phyloP scores from a whole-genome alignment of 371 early-diverging fungal species.

The Globomyces sp. region DNA sequence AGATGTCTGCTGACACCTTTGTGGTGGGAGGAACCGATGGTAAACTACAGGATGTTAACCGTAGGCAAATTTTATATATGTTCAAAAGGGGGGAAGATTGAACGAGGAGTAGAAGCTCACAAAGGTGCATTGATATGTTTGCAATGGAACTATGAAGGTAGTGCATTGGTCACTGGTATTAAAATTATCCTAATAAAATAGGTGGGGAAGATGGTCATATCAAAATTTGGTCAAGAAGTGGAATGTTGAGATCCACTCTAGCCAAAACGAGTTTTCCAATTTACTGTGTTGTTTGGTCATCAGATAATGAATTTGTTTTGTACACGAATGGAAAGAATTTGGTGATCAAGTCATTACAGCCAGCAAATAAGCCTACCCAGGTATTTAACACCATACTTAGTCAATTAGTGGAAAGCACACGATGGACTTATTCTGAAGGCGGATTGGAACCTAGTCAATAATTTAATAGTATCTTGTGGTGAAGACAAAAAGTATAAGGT shows the following conservation, averaged over 20 bases:
- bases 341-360: conserved; percentile 53
- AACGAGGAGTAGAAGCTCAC: conserved; percentile 56
- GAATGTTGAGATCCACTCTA: conserved; percentile 54
- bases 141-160: conserved; percentile 53
- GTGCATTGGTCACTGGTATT: conserved; percentile 47
- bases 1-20: conserved; percentile 37
- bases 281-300: conserved; percentile 49
- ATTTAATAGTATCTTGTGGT: conserved; percentile 51
- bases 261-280: conserved; percentile 46
- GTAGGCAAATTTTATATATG: conserved; percentile 50
- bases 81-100: conserved; percentile 45
- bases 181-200: conserved; percentile 23
- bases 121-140: conserved; percentile 49
- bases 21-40: conserved; percentile 49
- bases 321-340: conserved; percentile 48
- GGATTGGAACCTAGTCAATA: conserved; percentile 53
- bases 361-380: conserved; percentile 47
- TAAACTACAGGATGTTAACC: conserved; percentile 14
- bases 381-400: conserved; percentile 16
- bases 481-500: conserved; percentile 54
- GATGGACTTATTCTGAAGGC: conserved; percentile 50
- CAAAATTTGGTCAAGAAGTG: conserved; percentile 57
- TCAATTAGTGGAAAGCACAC: conserved; percentile 54
- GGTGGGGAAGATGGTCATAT: conserved; percentile 52
- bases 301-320: conserved; percentile 50